Percentiles rank a stretch among this genome's conserved stretches.
Conservation (phyloP, 2,329 filamentous ascomycete species). For the Pseudocercospora crystallina region DNA sequence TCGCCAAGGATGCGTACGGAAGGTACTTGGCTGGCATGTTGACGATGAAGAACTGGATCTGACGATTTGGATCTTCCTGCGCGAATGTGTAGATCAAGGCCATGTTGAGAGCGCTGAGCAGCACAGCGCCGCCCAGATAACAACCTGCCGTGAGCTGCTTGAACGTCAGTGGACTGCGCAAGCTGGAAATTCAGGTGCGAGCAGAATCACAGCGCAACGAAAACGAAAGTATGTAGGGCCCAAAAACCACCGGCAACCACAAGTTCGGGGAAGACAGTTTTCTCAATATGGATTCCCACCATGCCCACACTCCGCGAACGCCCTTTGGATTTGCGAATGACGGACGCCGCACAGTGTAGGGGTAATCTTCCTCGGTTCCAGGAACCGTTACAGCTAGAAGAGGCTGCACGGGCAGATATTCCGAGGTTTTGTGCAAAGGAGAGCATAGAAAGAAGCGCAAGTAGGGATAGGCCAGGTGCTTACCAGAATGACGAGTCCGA, state of each 20-base stretch:
- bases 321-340: conserved; percentile 53
- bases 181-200: conserved; percentile 1
- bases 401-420: conserved; percentile 56
- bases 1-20: conserved; percentile 74
- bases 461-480: conserved; percentile 41
- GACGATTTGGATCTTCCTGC: conserved; percentile 78
- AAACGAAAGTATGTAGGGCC: conserved; percentile 59
- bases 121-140: conserved; percentile 53
- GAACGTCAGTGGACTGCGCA: conserved; percentile 25
- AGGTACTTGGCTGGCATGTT: conserved; percentile 79
- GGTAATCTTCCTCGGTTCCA: conserved; percentile 56
- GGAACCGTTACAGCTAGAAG: conserved; percentile 55
- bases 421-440: conserved; percentile 52
- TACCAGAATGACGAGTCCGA: conserved; percentile 73
- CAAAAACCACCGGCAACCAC: conserved; percentile 56
- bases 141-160: conserved; percentile 40
- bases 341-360: conserved; percentile 49
- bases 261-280: conserved; percentile 57
- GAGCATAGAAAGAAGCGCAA: conserved; percentile 22
- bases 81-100: conserved; percentile 81
- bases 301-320: conserved; percentile 50
- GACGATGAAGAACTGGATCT: conserved; percentile 77
- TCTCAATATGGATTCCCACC: conserved; percentile 55
- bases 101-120: conserved; percentile 64
- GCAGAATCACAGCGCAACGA: not conserved